Evolutionary conservation across 495 filamentous ascomycete species (phyloP), one percentile per base, ranked within the genome.

Genomic region (Rostrohypoxylon terebratum): DNA sequence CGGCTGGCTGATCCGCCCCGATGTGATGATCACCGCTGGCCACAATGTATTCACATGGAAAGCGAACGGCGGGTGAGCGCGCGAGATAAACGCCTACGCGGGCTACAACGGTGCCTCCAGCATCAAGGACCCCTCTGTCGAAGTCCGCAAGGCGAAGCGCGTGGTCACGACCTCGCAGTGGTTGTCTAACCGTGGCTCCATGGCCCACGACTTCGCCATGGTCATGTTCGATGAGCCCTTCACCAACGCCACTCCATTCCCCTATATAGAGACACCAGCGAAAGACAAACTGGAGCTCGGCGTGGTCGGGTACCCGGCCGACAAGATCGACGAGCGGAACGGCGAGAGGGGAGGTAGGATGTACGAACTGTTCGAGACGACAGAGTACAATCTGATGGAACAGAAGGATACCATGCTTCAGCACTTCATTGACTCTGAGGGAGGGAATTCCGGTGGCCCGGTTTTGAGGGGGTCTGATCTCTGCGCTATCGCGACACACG

Each of bases 221-320:
- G 76, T 83, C 64, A 68, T 74, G 58, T 73, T 83, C 34, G 77
- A 82, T 45, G 50, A 48, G 44, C 81, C 80, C 5, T 83, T 83
- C 47, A 76, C 78, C 7, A 73, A 81, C 50, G 74, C 70, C 11
- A 77, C 78, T 1, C 10, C 78, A 11, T 73, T 67, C 51, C 76
- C 59, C 23, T 75, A 73, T 64, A 69, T 66, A 31, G 53, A 75
- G 14, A 83, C 81, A 2, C 81, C 80, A 8, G 36, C 66, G 18
- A 44, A 51, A 11, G 81, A 71, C 5, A 70, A 65, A n/a, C 31
- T 73, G 8, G 55, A 72, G 44, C 66, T 83, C 50, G 81, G 81
- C 28, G 78, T 83, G 34, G 81, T 83, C 21, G 81, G 80, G 48
- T 83, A 83, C 74, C 81, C 81, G n/a, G 81, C 71, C 36, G 81